A percentile compares a stretch with the other conserved stretches of the same genome.
Evolutionary conservation across 2,329 filamentous ascomycete genomes (phyloP).

Genomic region (Ciborinia camelliae): DNA sequence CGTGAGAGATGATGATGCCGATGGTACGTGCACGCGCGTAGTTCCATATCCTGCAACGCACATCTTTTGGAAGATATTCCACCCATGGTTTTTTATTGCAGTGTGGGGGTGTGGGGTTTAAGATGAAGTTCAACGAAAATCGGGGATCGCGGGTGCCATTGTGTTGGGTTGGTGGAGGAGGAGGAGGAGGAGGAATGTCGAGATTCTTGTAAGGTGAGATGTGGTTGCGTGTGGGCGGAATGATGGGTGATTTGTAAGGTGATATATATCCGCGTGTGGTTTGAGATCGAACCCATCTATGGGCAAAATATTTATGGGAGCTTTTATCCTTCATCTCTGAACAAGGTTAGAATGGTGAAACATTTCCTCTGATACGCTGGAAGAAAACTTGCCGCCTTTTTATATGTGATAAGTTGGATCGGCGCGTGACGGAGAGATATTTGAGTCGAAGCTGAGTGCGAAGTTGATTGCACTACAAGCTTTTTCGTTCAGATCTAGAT

Average conservation of each 20-base stretch:
- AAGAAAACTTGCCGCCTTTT: background rate
- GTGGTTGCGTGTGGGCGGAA: background rate
- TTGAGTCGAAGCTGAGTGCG: background rate
- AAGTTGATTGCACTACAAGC: background rate
- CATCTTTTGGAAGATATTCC: background rate
- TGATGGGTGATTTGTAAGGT: background rate
- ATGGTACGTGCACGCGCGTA: background rate
- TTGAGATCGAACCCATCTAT: slow-evolving; percentile 1
- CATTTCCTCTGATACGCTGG: background rate
- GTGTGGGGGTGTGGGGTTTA: background rate
- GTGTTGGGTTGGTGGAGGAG: background rate
- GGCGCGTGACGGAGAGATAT: background rate
- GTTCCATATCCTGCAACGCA: background rate
- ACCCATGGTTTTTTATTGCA: background rate
- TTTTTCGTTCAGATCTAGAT: background rate
- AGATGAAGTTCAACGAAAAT: background rate
- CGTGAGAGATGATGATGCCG: background rate
- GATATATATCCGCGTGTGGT: background rate
- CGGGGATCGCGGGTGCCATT: background rate
- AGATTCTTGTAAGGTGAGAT: too few species aligned
- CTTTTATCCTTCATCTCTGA: background rate
- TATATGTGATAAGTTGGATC: background rate
- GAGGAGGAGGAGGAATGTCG: too few species aligned
- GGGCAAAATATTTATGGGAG: background rate
- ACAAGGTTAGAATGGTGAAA: background rate